phyloP scores from a whole-genome alignment of 2,329 filamentous ascomycete genomes.

The Trichophyton schoenleinii region DNA sequence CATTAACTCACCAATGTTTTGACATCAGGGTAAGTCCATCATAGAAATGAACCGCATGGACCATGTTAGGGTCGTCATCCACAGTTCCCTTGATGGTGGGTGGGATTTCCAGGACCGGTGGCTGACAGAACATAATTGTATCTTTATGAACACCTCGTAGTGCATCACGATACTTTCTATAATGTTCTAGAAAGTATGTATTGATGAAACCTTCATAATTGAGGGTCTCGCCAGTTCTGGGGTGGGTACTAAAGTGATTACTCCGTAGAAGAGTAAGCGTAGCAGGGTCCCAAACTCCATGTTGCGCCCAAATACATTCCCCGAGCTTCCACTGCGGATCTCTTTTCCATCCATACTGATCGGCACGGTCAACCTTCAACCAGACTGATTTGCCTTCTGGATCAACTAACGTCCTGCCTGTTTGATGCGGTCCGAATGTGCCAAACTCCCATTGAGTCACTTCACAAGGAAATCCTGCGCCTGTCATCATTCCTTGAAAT shows the following conservation, averaged over 20 bases:
- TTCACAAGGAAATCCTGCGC: slow-evolving; percentile 82
- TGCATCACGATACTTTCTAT: slow-evolving; percentile 59
- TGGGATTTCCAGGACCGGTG: slow-evolving; percentile 81
- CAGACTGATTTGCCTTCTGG: slow-evolving; percentile 76
- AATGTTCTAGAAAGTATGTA: slow-evolving; percentile 79
- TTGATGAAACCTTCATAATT: slow-evolving; percentile 83
- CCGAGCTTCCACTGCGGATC: slow-evolving; percentile 82
- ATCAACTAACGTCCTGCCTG: slow-evolving; percentile 69
- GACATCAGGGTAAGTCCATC: slow-evolving; percentile 94
- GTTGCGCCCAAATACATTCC: slow-evolving; percentile 93
- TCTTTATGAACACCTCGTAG: slow-evolving; percentile 66
- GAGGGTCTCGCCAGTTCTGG: slow-evolving; percentile 57
- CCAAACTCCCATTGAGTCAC: slow-evolving; percentile 90
- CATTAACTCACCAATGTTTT: slow-evolving; percentile 65
- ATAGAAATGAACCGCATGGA: slow-evolving; percentile 92
- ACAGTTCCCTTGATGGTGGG: slow-evolving; percentile 73
- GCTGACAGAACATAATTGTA: slow-evolving; percentile 81
- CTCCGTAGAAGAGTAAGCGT: slow-evolving; percentile 67
- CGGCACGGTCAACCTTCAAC: slow-evolving; percentile 72
- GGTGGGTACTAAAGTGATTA: slow-evolving; percentile 76
- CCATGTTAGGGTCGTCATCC: slow-evolving; percentile 81
- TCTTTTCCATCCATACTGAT: slow-evolving; percentile 83
- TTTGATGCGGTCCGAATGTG: slow-evolving; percentile 80
- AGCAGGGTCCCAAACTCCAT: slow-evolving; percentile 81
- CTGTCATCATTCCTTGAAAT: slow-evolving; percentile 85